phyloP scores from a whole-genome alignment of 169 alveolate species.

The Plasmodium adleri region DNA sequence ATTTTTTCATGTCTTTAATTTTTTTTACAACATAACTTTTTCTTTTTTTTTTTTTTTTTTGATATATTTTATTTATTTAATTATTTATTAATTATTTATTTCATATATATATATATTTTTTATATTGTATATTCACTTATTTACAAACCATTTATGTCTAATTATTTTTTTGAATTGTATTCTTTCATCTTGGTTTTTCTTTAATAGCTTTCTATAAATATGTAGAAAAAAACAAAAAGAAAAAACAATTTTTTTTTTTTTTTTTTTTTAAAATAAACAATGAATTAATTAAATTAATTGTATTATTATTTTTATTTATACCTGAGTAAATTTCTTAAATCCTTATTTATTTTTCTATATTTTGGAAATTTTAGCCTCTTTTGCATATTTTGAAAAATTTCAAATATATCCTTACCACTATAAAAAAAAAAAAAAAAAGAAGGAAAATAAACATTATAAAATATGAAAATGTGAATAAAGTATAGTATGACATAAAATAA shows the following conservation, averaged over 20 bases:
- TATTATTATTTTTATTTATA: conserved; percentile 5
- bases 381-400: conserved; percentile 63
- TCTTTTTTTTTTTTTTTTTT: neutral
- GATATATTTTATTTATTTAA: neutral
- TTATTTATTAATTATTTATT: neutral
- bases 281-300: too few relatives aligned
- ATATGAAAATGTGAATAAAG: neutral
- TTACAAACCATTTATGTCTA: conserved; percentile 75
- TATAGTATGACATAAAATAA: neutral
- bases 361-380: conserved; percentile 51
- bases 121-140: conserved; percentile 14
- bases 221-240: conserved; percentile 34
- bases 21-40: conserved; percentile 1
- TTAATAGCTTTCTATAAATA: conserved; percentile 45
- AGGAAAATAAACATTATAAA: neutral
- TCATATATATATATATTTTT: neutral
- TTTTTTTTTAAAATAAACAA: conserved; percentile 1
- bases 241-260: conserved; percentile 30
- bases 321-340: conserved; percentile 60
- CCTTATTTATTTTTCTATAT: conserved; percentile 33
- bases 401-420: conserved; percentile 67
- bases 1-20: too few relatives aligned
- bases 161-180: conserved; percentile 71
- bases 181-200: conserved; percentile 68
- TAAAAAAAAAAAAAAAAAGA: conserved; percentile 7